phyloP scores from a whole-genome alignment of 768 basidiomycete species.

The Rhodotorula taiwanensis region DNA sequence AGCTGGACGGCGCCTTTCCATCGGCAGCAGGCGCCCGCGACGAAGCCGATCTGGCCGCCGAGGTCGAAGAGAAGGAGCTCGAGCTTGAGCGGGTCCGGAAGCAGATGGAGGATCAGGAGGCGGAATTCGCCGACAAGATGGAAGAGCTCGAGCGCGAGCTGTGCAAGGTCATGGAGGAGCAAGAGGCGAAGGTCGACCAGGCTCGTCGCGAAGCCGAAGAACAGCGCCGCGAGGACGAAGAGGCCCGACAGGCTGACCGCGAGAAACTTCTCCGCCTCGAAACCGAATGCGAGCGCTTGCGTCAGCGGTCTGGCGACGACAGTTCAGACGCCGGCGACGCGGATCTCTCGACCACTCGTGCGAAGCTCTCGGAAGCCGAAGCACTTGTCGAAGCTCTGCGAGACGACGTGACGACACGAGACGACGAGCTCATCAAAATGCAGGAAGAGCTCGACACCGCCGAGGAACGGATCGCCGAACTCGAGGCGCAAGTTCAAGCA shows the following conservation, averaged over 20 bases:
- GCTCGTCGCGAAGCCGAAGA: slow-evolving; percentile 7
- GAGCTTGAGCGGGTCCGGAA: slow-evolving; percentile 26
- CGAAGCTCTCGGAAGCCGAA: slow-evolving; percentile 14
- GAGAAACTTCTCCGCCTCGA: slow-evolving; percentile 13
- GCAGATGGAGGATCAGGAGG: slow-evolving; percentile 34
- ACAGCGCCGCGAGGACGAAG: slow-evolving; percentile 6
- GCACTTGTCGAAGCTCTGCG: slow-evolving; percentile 1
- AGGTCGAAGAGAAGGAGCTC: slow-evolving; percentile 36
- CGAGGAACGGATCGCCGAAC: slow-evolving; percentile 18
- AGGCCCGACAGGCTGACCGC: not conserved
- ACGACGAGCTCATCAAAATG: slow-evolving; percentile 23
- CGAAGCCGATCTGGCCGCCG: slow-evolving; percentile 22
- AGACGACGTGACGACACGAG: slow-evolving; percentile 6
- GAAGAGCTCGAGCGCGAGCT: slow-evolving; percentile 38
- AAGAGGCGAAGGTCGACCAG: slow-evolving; percentile 34
- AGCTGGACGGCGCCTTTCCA: slow-evolving; percentile 16
- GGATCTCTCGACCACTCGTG: not conserved
- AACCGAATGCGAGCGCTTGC: slow-evolving; percentile 11
- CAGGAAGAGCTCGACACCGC: slow-evolving; percentile 23
- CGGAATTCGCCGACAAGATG: slow-evolving; percentile 38
- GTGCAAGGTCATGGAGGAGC: slow-evolving; percentile 38
- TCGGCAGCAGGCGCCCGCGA: slow-evolving; percentile 8
- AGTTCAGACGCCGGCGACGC: too few relatives aligned
- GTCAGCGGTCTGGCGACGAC: not conserved
- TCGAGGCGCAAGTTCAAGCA: not conserved